Conservation (phyloP, 495 filamentous ascomycete species). For the Letharia columbiana region DNA sequence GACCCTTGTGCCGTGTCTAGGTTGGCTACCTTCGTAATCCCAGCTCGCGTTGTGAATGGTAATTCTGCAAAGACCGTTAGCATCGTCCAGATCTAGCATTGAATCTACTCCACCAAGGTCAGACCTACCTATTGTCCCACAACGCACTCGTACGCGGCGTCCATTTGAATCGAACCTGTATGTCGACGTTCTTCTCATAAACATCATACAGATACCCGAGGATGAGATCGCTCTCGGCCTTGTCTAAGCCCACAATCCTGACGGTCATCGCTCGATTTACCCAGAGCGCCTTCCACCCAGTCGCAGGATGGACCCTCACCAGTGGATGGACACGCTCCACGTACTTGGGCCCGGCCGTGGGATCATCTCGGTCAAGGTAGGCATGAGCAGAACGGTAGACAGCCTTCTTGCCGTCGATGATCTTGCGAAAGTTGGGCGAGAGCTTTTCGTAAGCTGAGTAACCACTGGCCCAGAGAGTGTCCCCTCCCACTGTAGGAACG, state of each 20-base stretch:
- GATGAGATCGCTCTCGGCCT: constrained; percentile 58
- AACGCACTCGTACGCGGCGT: constrained; percentile 51
- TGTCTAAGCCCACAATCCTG: constrained; percentile 55
- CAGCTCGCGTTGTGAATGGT: constrained; percentile 61
- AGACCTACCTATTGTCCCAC: constrained; percentile 35
- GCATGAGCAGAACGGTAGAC: constrained; percentile 59
- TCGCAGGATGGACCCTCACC: constrained; percentile 62
- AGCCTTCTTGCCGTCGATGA: constrained; percentile 60
- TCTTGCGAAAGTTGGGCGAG: constrained; percentile 57
- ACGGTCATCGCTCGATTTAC: constrained; percentile 60
- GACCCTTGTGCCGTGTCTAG: constrained; percentile 55
- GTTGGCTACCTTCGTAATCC: constrained; percentile 56
- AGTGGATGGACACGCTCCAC: constrained; percentile 59
- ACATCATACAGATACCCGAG: constrained; percentile 58
- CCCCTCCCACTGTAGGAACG: constrained; percentile 55
- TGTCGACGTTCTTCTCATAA: constrained; percentile 57
- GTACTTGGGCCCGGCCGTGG: constrained; percentile 51
- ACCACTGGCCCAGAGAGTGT: constrained; percentile 64
- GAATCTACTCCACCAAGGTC: neutral
- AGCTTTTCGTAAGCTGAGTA: constrained; percentile 66
- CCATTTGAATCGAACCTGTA: constrained; percentile 61
- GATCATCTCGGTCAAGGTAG: constrained; percentile 57
- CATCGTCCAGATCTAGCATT: constrained; percentile 22
- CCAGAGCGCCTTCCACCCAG: constrained; percentile 63
- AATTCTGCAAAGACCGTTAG: constrained; percentile 35